Base-by-base conservation (phyloP, 371 early-diverging fungal species). In the Mortierella sp. region DNA sequence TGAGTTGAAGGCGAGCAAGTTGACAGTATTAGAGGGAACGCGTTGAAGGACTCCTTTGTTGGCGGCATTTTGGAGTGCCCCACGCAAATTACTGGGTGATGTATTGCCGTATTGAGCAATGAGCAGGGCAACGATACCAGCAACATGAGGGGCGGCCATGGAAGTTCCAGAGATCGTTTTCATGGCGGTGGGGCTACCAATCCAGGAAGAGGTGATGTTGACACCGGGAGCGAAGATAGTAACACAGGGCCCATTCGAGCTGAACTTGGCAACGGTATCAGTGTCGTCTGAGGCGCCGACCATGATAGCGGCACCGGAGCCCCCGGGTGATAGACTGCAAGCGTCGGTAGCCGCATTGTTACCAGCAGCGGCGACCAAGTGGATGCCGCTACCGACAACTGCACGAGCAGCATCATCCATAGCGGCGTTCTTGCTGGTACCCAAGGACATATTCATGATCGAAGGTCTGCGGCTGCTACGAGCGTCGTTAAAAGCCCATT, bases 291-390 rank as follows among this genome's bases (percentile, higher is more conserved):
- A 80, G 21, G 89, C 83, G 56, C 88, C 95, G 22, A 93, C 92
- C 5, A 93, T 83, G 43, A 90, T 83, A 25, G 88, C 93, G 41
- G 79, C 46, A 7, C 66, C 68, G 37, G 83, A 85, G 22, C 90
- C 85, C 29, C 89, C 89, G 58, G 94, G 94, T 10, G 87, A 82
- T 41, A 73, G 80, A 8, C 79, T 54, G 72, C 96, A 96, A 14
- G 94, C 91, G 56, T 90, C 51, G 27, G 60, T 59, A n/a, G 25
- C 37, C 19, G 27, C 52, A 45, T 59, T 49, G 59, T 78, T 66
- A 22, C 71, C 68, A 14, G 94, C 95, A 64, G 95, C 95, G 52
- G 88, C 93, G 44, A 88, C 78, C 39, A 94, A 78, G 25, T 84
- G 82, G 40, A 90, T 56, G 67, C 84, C 84, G 55, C 77, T 74